phyloP scores from a whole-genome alignment of 305 asterid genomes.

The Fraxinus platypoda region DNA sequence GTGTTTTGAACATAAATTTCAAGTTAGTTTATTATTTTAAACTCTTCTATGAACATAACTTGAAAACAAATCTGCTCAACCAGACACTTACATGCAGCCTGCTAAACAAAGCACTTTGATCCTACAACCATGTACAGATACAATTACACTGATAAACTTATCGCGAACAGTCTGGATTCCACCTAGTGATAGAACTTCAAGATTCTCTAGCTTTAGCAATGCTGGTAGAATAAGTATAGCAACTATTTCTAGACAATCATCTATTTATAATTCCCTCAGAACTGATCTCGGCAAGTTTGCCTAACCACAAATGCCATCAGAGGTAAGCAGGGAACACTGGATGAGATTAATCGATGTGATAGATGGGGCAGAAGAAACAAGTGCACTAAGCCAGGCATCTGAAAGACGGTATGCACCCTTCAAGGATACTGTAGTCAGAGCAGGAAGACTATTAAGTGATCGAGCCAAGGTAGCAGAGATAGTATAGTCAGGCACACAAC shows the following conservation, averaged over 20 bases:
- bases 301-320: constrained; percentile 60
- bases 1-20: background rate
- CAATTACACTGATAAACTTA: constrained; percentile 51
- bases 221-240: constrained; percentile 74
- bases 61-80: background rate
- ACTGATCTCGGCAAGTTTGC: constrained; percentile 53
- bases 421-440: constrained; percentile 61
- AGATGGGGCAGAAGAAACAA: constrained; percentile 70
- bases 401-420: constrained; percentile 89
- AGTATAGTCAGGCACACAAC: constrained; percentile 67
- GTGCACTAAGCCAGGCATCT: constrained; percentile 62
- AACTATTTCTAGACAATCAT: constrained; percentile 62
- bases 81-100: constrained; percentile 64
- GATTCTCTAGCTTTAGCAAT: constrained; percentile 52
- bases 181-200: constrained; percentile 83
- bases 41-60: background rate
- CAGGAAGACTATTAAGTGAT: constrained; percentile 56
- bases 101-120: constrained; percentile 77
- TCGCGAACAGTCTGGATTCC: constrained; percentile 65
- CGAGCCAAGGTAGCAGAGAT: constrained; percentile 53
- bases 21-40: background rate
- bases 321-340: constrained; percentile 76
- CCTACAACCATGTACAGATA: constrained; percentile 52
- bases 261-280: constrained; percentile 72
- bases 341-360: constrained; percentile 74